Evolutionary conservation across 768 basidiomycete species (phyloP).

Genomic region (Paxillus involutus): DNA sequence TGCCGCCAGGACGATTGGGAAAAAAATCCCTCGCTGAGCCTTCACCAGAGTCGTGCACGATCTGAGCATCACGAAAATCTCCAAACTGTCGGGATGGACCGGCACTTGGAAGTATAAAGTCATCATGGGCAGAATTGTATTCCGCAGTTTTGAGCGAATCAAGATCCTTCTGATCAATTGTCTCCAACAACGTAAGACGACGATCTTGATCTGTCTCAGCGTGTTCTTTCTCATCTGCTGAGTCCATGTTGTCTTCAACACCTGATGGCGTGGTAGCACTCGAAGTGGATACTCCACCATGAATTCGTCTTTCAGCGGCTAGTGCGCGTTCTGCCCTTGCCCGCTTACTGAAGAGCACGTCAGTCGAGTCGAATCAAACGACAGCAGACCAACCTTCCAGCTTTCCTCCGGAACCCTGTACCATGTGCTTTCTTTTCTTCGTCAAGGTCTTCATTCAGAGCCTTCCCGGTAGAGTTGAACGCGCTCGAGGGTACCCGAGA

Average conservation of each 20-base stretch:
- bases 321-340: conserved; percentile 77
- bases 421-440: conserved; percentile 44
- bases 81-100: conserved; percentile 2
- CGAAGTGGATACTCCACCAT: conserved; percentile 25
- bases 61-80: background rate
- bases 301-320: conserved; percentile 68
- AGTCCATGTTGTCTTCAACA: conserved; percentile 32
- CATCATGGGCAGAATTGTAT: conserved; percentile 50
- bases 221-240: conserved; percentile 41
- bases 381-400: conserved; percentile 49
- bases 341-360: conserved; percentile 54
- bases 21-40: background rate
- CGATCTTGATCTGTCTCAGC: conserved; percentile 47
- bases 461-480: conserved; percentile 58
- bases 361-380: background rate
- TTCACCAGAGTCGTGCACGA: background rate
- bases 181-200: conserved; percentile 49
- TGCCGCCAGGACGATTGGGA: background rate
- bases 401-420: conserved; percentile 70
- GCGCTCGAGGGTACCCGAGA: conserved; percentile 59
- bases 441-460: conserved; percentile 44
- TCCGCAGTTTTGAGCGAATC: conserved; percentile 42
- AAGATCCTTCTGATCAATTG: conserved; percentile 44
- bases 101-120: conserved; percentile 44
- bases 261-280: conserved; percentile 16